Evolutionary conservation across 768 basidiomycete genomes (phyloP).

Genomic region (Dioszegia hungarica): DNA sequence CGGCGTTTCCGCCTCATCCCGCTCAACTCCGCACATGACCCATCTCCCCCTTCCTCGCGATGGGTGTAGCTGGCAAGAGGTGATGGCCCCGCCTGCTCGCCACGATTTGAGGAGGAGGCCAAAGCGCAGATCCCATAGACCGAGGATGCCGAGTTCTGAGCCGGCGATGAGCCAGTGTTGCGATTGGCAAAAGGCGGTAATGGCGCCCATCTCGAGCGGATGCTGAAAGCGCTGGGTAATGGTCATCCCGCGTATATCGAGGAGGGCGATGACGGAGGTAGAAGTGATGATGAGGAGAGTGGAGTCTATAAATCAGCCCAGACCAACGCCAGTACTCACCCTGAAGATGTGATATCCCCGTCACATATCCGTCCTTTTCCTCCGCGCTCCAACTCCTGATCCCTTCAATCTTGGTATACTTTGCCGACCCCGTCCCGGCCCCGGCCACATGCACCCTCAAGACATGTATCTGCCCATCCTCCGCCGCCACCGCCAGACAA

Average conservation of each 20-base stretch:
- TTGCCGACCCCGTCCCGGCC: slow-evolving; percentile 16
- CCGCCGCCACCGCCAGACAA: slow-evolving; percentile 36
- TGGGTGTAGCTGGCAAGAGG: slow-evolving; percentile 67
- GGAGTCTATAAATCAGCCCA: slow-evolving; percentile 54
- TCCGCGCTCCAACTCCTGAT: slow-evolving; percentile 29
- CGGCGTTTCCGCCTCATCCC: slow-evolving; percentile 41
- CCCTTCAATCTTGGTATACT: slow-evolving; percentile 39
- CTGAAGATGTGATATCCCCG: slow-evolving; percentile 23
- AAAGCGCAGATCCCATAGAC: slow-evolving; percentile 93
- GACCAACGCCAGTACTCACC: slow-evolving; percentile 15
- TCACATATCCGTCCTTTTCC: slow-evolving; percentile 22
- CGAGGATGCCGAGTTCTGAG: slow-evolving; percentile 75
- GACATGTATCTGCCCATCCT: slow-evolving; percentile 41
- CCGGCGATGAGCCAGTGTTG: slow-evolving; percentile 84
- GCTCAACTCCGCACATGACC: slow-evolving; percentile 77
- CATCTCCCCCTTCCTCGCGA: slow-evolving; percentile 81
- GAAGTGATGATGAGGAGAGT: slow-evolving; percentile 82
- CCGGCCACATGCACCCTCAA: slow-evolving; percentile 35
- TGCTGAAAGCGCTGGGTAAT: slow-evolving; percentile 72
- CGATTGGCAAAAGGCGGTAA: slow-evolving; percentile 75
- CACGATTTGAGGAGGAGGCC: slow-evolving; percentile 82
- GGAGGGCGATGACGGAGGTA: slow-evolving; percentile 64
- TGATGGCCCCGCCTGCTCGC: slow-evolving; percentile 58
- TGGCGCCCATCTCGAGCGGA: slow-evolving; percentile 77
- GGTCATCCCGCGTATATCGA: slow-evolving; percentile 83